Evolutionary conservation across 164 flowering plant genomes (phyloP).

Genomic region (Nymphaea thermarum): DNA sequence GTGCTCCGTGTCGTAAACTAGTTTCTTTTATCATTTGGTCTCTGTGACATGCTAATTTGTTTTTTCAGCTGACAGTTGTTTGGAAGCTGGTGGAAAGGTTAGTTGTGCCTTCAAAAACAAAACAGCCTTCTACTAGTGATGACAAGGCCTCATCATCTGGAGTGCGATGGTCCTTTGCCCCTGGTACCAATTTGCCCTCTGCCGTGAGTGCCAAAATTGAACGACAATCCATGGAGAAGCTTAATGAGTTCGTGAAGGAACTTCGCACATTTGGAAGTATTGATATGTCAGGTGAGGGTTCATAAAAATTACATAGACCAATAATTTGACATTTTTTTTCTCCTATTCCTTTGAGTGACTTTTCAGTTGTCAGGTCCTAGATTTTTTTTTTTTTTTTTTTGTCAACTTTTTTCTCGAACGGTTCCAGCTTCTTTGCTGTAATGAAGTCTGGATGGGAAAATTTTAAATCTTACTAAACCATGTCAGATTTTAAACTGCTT

Average conservation of each 20-base stretch:
- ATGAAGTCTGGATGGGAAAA: too few relatives aligned
- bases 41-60: conserved; percentile 29
- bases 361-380: too few relatives aligned
- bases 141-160: conserved; percentile 38
- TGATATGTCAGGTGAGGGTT: conserved; percentile 77
- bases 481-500: too few relatives aligned
- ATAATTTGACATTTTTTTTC: too few relatives aligned
- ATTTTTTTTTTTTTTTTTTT: too few relatives aligned
- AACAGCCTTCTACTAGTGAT: conserved; percentile 25
- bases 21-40: too few relatives aligned
- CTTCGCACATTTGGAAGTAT: conserved; percentile 60
- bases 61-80: conserved; percentile 82
- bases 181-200: conserved; percentile 66
- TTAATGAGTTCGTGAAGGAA: conserved; percentile 79
- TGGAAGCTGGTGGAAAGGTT: conserved; percentile 82
- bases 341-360: too few relatives aligned
- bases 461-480: too few relatives aligned
- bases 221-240: conserved; percentile 52
- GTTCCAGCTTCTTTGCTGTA: too few relatives aligned
- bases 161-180: conserved; percentile 63
- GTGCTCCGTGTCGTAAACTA: too few relatives aligned
- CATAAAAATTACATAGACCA: too few relatives aligned
- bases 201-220: conserved; percentile 42
- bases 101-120: conserved; percentile 33
- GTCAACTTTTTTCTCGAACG: too few relatives aligned